phyloP scores from a whole-genome alignment of 2,329 filamentous ascomycete species.

The Calonectria montana region DNA sequence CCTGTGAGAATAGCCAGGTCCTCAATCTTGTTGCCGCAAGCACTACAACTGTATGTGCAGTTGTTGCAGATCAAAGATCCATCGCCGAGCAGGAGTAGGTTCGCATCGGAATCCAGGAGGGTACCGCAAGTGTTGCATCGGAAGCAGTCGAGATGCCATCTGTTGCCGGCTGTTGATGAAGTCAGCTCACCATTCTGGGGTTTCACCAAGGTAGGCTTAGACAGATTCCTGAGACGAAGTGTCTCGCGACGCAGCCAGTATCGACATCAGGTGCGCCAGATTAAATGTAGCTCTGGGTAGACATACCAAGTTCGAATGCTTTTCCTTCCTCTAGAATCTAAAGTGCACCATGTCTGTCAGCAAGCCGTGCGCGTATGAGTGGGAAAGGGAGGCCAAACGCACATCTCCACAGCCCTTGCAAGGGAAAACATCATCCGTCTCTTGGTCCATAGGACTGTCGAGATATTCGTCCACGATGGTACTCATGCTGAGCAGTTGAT shows the following conservation, averaged over 20 bases:
- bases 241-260: constrained; percentile 11
- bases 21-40: constrained; percentile 97
- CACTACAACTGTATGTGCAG: constrained; percentile 98
- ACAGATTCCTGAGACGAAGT: constrained; percentile 26
- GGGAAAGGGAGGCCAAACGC: constrained; percentile 43
- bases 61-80: constrained; percentile 99
- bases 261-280: not conserved
- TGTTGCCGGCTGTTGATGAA: constrained; percentile 78
- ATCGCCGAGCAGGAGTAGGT: constrained; percentile 95
- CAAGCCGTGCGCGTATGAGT: constrained; percentile 16
- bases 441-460: constrained; percentile 76
- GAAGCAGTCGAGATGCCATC: constrained; percentile 99
- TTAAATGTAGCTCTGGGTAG: not conserved
- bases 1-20: constrained; percentile 97
- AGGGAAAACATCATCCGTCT: constrained; percentile 85
- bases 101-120: constrained; percentile 97
- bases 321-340: constrained; percentile 98
- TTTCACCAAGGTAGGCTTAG: constrained; percentile 13
- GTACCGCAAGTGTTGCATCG: constrained; percentile 96
- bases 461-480: constrained; percentile 70
- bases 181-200: constrained; percentile 41
- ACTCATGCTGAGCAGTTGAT: constrained; percentile 52
- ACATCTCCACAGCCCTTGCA: constrained; percentile 96
- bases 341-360: constrained; percentile 28
- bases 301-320: constrained; percentile 93